Conservation (phyloP, 768 basidiomycete species). For the Fomitopsis serialis region DNA sequence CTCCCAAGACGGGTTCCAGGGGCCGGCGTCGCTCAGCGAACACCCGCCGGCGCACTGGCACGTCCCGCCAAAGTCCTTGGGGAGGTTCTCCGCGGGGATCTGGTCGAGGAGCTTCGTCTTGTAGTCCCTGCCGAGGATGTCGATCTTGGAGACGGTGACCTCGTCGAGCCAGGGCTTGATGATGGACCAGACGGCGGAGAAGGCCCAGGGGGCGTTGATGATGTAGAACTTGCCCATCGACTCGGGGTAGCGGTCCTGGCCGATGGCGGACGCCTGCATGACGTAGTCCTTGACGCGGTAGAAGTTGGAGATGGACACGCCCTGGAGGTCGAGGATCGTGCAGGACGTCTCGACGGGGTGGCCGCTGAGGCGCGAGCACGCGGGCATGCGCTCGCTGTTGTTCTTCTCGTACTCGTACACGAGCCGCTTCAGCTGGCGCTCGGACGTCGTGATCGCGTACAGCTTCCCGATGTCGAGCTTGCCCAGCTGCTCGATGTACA, state of each 20-base stretch:
- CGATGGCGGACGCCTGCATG: constrained; percentile 64
- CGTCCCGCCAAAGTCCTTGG: constrained; percentile 76
- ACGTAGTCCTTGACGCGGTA: constrained; percentile 94
- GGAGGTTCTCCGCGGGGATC: constrained; percentile 81
- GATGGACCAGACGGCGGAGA: constrained; percentile 81
- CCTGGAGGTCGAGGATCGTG: constrained; percentile 90
- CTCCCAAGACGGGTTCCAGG: constrained; percentile 84
- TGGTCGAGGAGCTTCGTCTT: constrained; percentile 73
- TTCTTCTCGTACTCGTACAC: constrained; percentile 93
- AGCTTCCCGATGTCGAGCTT: constrained; percentile 83
- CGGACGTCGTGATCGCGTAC: constrained; percentile 75
- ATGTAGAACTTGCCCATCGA: constrained; percentile 99
- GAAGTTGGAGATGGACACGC: constrained; percentile 69
- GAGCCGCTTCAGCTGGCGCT: constrained; percentile 84
- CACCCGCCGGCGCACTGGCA: constrained; percentile 81
- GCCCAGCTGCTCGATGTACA: constrained; percentile 93
- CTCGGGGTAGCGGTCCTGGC: constrained; percentile 90
- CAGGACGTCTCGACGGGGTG: constrained; percentile 95
- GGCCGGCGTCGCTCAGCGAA: constrained; percentile 84
- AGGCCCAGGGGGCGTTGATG: constrained; percentile 94
- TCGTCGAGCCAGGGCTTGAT: constrained; percentile 94
- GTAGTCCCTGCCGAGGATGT: constrained; percentile 76
- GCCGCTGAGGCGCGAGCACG: constrained; percentile 63
- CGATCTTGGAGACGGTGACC: constrained; percentile 93
- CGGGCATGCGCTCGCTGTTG: constrained; percentile 73